Conservation (phyloP, 169 alveolate species). For the Eimeria necatrix region DNA sequence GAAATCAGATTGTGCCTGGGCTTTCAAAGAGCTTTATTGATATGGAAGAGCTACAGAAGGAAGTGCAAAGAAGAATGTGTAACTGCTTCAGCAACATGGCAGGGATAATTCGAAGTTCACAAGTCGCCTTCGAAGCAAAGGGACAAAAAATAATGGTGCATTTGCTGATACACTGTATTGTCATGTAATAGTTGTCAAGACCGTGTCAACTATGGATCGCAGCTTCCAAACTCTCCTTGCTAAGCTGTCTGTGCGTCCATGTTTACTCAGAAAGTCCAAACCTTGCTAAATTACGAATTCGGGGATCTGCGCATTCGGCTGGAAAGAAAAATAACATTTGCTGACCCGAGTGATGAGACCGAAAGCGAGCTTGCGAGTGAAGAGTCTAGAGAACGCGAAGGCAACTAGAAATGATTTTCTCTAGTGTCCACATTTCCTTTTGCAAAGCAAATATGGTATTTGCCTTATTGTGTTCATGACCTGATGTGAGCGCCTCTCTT, state of each 20-base stretch:
- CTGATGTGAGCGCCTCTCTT: no score
- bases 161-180: no score
- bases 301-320: conserved; percentile 58
- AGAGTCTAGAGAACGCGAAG: conserved; percentile 3
- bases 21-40: background rate
- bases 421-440: no score
- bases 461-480: no score
- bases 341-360: background rate
- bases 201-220: no score
- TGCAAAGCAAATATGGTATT: no score
- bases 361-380: background rate
- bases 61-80: conserved; percentile 61
- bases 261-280: conserved; percentile 19
- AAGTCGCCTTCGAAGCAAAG: conserved; percentile 55
- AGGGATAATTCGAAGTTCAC: conserved; percentile 40
- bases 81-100: conserved; percentile 28
- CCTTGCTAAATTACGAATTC: conserved; percentile 46
- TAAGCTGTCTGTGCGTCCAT: background rate
- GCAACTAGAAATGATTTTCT: no score
- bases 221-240: no score
- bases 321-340: conserved; percentile 61
- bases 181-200: no score
- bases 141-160: conserved; percentile 15
- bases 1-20: background rate
- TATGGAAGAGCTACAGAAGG: conserved; percentile 55